A percentile compares a stretch with the other conserved stretches of the same genome.
phyloP scores from a whole-genome alignment of 2,329 filamentous ascomycete species.

The Penicillium sp. region DNA sequence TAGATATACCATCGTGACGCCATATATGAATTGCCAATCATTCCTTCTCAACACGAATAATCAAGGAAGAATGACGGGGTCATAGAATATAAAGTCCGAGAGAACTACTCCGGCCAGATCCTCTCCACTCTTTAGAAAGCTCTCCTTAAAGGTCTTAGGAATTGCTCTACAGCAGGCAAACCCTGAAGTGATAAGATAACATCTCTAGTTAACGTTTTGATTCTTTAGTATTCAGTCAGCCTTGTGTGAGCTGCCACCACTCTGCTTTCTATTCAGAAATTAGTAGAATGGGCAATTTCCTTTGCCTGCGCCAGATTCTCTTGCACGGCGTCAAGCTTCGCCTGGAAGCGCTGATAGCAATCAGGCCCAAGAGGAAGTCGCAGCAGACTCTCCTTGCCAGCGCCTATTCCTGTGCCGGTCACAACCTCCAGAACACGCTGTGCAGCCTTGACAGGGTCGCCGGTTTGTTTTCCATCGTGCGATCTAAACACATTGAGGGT shows the following conservation, averaged over 20 bases:
- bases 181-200: not conserved
- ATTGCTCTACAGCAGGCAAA: no score
- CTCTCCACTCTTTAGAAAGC: no score
- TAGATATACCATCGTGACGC: conserved; percentile 1
- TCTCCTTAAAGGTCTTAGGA: no score
- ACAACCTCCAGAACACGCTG: conserved; percentile 30
- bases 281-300: conserved; percentile 18
- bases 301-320: conserved; percentile 18
- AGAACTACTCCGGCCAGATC: no score
- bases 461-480: conserved; percentile 23
- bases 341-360: conserved; percentile 21
- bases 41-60: not conserved
- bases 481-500: conserved; percentile 13
- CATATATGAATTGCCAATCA: not conserved
- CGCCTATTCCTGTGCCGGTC: conserved; percentile 26
- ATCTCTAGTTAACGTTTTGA: not conserved
- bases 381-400: conserved; percentile 23
- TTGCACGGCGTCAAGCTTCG: conserved; percentile 19
- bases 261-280: conserved; percentile 4
- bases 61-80: not conserved
- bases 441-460: conserved; percentile 30
- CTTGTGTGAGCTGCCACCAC: not conserved
- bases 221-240: not conserved
- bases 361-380: conserved; percentile 32
- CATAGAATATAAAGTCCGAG: no score